Evolutionary conservation across 768 basidiomycete species (phyloP), one percentile per base, ranked within the genome.

Genomic region (Boletus coccyginus): DNA sequence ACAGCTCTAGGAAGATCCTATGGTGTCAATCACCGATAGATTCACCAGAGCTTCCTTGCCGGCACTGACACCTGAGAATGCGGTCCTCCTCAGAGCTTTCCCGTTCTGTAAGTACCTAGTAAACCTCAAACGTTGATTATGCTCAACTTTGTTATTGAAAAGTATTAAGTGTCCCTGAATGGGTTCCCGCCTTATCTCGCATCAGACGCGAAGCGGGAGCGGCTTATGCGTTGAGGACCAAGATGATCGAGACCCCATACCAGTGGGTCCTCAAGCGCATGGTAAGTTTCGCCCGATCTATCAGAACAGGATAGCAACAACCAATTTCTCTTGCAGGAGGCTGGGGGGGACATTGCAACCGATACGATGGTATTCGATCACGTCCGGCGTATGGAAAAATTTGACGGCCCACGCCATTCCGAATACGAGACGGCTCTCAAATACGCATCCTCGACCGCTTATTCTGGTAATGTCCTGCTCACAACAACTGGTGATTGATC

Each of bases 151-250:
- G 5, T n/a, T 10, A 14, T 31, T 27, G 1, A 13, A 2, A 13
- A 39, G 70, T 53, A 9, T 10, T 53, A 7, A 10, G 29, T 1
- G 11, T 46, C 7, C 52, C 52, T 3, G 38, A 64, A n/a, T 78
- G 76, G 74, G 56, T 75, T 46, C 77, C 77, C 6, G 74, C 75
- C 6, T 75, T 74, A 8, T 55, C 52, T 11, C 17, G 55, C 7
- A 69, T 76, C 57, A 73, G 75, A 58, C 64, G 62, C 36, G 62
- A 69, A 24, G 75, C 74, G 17, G 58, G 16, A 11, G 17, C 16
- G 0, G 62, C 50, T 1, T 32, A 19, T 2, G 44, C 11, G 0
- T 32, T 38, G 27, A 13, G 36, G 8, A 32, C 8, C 36, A 21
- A 46, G 38, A 17, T 19, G 10, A 6, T 46, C 5, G 35, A 53